Evolutionary conservation across 139 green algal species (phyloP).

Genomic region (Chlorella sp.): DNA sequence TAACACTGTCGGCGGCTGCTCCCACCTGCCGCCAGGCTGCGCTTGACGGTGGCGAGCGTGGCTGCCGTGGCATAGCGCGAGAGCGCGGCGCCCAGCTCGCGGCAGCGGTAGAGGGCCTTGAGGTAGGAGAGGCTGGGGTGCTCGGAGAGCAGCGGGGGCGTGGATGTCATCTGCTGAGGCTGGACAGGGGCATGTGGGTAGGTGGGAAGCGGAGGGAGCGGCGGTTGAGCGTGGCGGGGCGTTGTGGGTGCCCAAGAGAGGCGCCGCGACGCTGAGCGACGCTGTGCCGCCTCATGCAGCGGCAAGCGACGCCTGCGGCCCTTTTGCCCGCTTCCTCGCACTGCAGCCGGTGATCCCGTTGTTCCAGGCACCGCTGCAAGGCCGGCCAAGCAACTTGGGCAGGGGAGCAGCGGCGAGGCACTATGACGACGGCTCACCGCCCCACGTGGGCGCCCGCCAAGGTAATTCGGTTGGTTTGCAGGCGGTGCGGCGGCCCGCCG

Average conservation of each 20-base stretch:
- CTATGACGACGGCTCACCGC: conserved; percentile 84
- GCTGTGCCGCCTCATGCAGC: neutral
- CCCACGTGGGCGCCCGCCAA: conserved; percentile 88
- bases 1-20: neutral
- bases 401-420: too few species aligned
- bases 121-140: conserved; percentile 6
- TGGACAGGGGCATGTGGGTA: neutral
- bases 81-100: conserved; percentile 27
- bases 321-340: neutral
- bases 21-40: conserved; percentile 11
- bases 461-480: conserved; percentile 14
- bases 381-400: neutral
- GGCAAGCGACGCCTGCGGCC: too few species aligned
- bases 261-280: neutral
- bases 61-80: neutral
- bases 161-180: neutral
- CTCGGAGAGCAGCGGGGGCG: neutral
- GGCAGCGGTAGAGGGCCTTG: conserved; percentile 5
- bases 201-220: neutral
- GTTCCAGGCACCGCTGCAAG: neutral
- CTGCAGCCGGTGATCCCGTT: neutral
- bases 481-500: too few species aligned
- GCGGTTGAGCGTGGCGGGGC: neutral
- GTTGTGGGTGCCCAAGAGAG: neutral
- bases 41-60: conserved; percentile 2